Percentiles rank a stretch among this genome's conserved stretches.
Evolutionary conservation across 1,284 basidiomycete genomes (phyloP).

Genomic region (Termitomyces sp.): DNA sequence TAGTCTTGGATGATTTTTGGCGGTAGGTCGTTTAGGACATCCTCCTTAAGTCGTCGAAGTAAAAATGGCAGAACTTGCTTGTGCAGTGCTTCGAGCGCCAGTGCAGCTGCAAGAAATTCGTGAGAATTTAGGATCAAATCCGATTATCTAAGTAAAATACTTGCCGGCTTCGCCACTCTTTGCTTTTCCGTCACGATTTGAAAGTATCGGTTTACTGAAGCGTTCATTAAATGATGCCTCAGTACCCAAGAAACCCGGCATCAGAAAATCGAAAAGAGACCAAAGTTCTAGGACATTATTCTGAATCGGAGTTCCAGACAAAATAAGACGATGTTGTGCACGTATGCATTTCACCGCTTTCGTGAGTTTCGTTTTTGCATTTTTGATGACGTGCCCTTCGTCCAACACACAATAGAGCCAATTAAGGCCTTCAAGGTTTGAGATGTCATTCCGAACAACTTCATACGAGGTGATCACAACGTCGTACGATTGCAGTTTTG

Average conservation of each 20-base stretch:
- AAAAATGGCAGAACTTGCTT: conserved; percentile 99
- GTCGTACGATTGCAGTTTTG: conserved; percentile 72
- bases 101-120: conserved; percentile 54
- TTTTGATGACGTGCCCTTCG: conserved; percentile 99
- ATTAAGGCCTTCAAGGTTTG: conserved; percentile 65
- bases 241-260: conserved; percentile 97
- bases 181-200: conserved; percentile 92
- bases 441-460: conserved; percentile 92
- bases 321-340: conserved; percentile 89
- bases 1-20: conserved; percentile 99
- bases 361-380: conserved; percentile 95
- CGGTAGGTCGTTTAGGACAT: conserved; percentile 93
- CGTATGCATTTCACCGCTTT: conserved; percentile 91
- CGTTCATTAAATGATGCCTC: conserved; percentile 95
- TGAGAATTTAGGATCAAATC: conserved; percentile 1
- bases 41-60: conserved; percentile 93
- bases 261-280: conserved; percentile 98
- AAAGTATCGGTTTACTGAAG: conserved; percentile 94
- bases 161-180: conserved; percentile 91
- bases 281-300: conserved; percentile 98
- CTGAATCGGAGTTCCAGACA: conserved; percentile 98
- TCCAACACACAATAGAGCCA: conserved; percentile 99
- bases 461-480: conserved; percentile 97
- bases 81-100: conserved; percentile 93
- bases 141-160: conserved; percentile 23